Conservation (phyloP, 495 filamentous ascomycete genomes). For the Clohesyomyces aquaticus region DNA sequence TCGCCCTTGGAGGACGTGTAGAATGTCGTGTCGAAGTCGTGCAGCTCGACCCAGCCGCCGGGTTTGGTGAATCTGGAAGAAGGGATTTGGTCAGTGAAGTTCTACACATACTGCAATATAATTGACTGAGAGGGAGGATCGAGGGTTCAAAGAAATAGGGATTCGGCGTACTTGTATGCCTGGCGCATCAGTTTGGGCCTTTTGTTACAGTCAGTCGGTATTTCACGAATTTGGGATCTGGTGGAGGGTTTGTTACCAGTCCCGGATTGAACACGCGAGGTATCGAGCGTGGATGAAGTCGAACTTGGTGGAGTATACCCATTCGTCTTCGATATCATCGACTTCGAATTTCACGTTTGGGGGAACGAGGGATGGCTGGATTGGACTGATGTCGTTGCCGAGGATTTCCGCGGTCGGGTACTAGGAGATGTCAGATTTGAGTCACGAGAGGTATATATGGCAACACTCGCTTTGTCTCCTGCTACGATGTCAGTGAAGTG, state of each 20-base stretch:
- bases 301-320: constrained; percentile 50
- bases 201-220: not conserved
- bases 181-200: constrained; percentile 41
- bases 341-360: constrained; percentile 40
- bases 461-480: constrained; percentile 50
- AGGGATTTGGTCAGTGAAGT: too few species aligned
- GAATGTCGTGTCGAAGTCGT: constrained; percentile 51
- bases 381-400: constrained; percentile 36
- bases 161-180: constrained; percentile 44
- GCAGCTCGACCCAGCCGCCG: constrained; percentile 60
- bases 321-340: constrained; percentile 36
- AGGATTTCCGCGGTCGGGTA: constrained; percentile 32
- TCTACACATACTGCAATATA: too few species aligned
- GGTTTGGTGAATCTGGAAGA: constrained; percentile 49
- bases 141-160: not conserved
- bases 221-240: not conserved
- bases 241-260: constrained; percentile 48
- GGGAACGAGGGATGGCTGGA: constrained; percentile 36
- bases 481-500: constrained; percentile 10
- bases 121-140: too few species aligned
- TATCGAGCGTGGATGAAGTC: constrained; percentile 62
- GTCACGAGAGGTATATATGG: constrained; percentile 55
- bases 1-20: constrained; percentile 52
- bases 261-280: constrained; percentile 54
- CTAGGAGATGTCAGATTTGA: constrained; percentile 55